A percentile compares a stretch with the other conserved stretches of the same genome.
These are phyloP conservation scores for Aspergillus sp. DNA, from an alignment of 2,329 filamentous ascomycete genomes.

Conservation along the genomic window DNA sequence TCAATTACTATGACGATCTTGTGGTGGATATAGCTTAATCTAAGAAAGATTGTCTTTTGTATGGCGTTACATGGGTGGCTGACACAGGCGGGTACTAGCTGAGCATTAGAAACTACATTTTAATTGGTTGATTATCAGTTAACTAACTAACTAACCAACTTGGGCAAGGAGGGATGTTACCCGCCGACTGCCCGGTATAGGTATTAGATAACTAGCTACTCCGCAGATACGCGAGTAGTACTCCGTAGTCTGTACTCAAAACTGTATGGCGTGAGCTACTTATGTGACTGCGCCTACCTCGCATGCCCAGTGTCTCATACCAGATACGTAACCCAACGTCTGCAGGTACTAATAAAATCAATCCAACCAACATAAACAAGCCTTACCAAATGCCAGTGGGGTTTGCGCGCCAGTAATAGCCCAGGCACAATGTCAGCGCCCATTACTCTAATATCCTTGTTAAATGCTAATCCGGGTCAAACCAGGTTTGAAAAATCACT, in stretches of 20 bases:
- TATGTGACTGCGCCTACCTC: background rate
- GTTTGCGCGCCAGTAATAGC: background rate
- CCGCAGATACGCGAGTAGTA: background rate
- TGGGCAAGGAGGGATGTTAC: background rate
- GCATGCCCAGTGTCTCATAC: background rate
- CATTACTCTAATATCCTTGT: background rate
- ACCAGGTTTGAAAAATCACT: constrained; percentile 97
- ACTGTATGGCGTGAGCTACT: background rate
- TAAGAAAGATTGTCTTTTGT: no score
- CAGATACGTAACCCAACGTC: background rate
- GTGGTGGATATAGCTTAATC: no score
- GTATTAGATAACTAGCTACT: background rate
- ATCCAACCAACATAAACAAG: background rate
- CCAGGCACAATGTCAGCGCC: constrained; percentile 16
- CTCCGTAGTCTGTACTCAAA: no score
- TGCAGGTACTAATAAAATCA: background rate
- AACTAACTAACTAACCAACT: no score
- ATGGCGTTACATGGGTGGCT: no score
- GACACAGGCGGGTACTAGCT: no score
- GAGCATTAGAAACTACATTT: background rate
- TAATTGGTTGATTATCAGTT: background rate
- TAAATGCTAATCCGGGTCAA: background rate
- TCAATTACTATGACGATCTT: no score
- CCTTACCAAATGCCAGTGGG: background rate
- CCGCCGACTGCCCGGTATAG: background rate